These are phyloP conservation scores for Urtica urens DNA, from an alignment of 306 rosid genomes.

Conservation along the genomic window DNA sequence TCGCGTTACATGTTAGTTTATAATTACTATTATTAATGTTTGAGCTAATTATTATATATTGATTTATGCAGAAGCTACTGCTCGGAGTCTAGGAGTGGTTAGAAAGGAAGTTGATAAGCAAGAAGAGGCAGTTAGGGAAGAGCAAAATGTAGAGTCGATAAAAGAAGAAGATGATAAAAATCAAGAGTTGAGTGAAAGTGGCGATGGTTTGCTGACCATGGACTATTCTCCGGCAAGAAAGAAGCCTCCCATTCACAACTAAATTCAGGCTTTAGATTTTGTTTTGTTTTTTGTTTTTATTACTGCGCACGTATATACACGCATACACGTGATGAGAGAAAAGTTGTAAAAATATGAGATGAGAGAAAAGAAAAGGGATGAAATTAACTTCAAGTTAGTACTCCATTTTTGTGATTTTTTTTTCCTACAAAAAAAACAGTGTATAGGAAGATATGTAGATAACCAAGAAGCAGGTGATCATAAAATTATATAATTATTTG, in stretches of 20 bases:
- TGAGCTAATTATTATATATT: neutral
- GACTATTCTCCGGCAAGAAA: conserved; percentile 73
- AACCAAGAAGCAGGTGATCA: too few relatives aligned
- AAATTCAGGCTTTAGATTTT: too few relatives aligned
- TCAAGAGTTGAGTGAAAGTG: conserved; percentile 18
- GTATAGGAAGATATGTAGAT: too few relatives aligned
- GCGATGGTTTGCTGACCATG: conserved; percentile 49
- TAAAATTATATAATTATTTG: too few relatives aligned
- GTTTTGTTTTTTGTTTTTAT: too few relatives aligned
- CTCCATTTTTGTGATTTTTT: too few relatives aligned
- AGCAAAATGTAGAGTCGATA: conserved; percentile 8
- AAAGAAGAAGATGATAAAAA: neutral
- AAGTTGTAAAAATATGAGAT: too few relatives aligned
- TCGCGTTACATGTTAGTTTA: neutral
- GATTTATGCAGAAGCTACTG: conserved; percentile 43
- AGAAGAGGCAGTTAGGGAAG: conserved; percentile 18
- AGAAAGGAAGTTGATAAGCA: conserved; percentile 7
- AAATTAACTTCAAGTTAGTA: too few relatives aligned
- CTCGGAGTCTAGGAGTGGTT: conserved; percentile 36
- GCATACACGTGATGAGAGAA: too few relatives aligned
- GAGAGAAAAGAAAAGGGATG: too few relatives aligned
- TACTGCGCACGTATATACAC: too few relatives aligned
- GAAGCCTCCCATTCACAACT: conserved; percentile 89
- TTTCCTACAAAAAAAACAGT: too few relatives aligned
- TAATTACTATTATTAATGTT: neutral